Evolutionary conservation across 2,329 filamentous ascomycete genomes (phyloP).

Genomic region (Neofusicoccum sp.): DNA sequence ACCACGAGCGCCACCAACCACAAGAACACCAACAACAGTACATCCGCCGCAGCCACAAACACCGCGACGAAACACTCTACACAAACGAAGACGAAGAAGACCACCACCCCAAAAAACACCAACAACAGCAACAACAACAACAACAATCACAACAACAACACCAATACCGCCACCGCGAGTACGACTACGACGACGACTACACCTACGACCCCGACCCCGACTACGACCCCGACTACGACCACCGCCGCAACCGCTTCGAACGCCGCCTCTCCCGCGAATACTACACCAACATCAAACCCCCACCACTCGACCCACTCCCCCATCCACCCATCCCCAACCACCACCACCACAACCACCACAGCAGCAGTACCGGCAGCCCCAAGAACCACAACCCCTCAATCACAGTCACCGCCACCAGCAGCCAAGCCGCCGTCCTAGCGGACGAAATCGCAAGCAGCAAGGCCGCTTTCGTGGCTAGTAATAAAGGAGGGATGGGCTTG

Average conservation of each 20-base stretch:
- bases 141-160: not conserved
- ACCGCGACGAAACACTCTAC: too few relatives aligned
- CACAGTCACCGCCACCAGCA: not conserved
- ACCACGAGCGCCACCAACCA: not conserved
- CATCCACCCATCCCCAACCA: not conserved
- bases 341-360: not conserved
- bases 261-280: not conserved
- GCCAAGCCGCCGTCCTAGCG: too few relatives aligned
- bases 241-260: not conserved
- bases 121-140: not conserved
- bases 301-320: not conserved
- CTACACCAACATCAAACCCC: not conserved
- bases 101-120: not conserved
- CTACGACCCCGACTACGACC: not conserved
- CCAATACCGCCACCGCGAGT: too few relatives aligned
- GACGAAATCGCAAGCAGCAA: too few relatives aligned
- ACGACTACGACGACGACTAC: not conserved
- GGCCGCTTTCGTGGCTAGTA: too few relatives aligned
- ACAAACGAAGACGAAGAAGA: not conserved
- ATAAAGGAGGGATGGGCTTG: not conserved
- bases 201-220: not conserved
- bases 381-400: not conserved
- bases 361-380: too few relatives aligned
- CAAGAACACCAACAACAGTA: too few relatives aligned
- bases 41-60: too few relatives aligned